Percentiles rank a stretch among this genome's conserved stretches.
phyloP scores from a whole-genome alignment of 257 asterid genomes.

The Leptodermis oblonga region DNA sequence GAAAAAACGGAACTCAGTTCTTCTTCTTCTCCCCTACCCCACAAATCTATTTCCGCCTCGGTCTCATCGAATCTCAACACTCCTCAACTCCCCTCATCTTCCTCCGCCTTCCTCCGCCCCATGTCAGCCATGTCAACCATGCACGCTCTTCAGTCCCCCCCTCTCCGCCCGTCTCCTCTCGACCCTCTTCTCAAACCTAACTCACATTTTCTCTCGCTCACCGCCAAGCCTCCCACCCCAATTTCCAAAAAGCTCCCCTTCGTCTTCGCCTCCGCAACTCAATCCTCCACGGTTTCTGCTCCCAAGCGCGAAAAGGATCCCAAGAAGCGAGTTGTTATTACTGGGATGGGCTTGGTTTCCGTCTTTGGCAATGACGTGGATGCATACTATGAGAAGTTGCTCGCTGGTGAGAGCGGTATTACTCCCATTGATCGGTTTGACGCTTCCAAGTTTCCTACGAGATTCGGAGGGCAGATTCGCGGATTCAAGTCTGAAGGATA shows the following conservation, averaged over 20 bases:
- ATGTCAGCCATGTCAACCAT: slow-evolving; percentile 16
- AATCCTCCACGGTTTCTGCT: slow-evolving; percentile 24
- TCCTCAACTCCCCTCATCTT: not conserved
- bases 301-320: slow-evolving; percentile 48
- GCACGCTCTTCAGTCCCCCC: slow-evolving; percentile 34
- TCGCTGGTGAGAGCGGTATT: slow-evolving; percentile 53
- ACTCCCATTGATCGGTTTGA: slow-evolving; percentile 47
- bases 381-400: slow-evolving; percentile 41
- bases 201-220: slow-evolving; percentile 20
- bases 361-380: slow-evolving; percentile 54
- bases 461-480: slow-evolving; percentile 57
- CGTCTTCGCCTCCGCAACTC: slow-evolving; percentile 31
- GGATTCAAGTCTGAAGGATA: slow-evolving; percentile 49
- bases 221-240: slow-evolving; percentile 16
- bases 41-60: slow-evolving; percentile 5
- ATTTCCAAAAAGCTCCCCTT: slow-evolving; percentile 16
- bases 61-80: slow-evolving; percentile 20
- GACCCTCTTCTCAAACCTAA: slow-evolving; percentile 33
- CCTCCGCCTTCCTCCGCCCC: slow-evolving; percentile 7
- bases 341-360: slow-evolving; percentile 56
- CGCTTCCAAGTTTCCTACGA: slow-evolving; percentile 52
- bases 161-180: slow-evolving; percentile 37
- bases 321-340: slow-evolving; percentile 50
- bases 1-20: not conserved
- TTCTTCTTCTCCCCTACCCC: not conserved